phyloP scores from a whole-genome alignment of 2,329 filamentous ascomycete species.

The Colletotrichum tropicicola region DNA sequence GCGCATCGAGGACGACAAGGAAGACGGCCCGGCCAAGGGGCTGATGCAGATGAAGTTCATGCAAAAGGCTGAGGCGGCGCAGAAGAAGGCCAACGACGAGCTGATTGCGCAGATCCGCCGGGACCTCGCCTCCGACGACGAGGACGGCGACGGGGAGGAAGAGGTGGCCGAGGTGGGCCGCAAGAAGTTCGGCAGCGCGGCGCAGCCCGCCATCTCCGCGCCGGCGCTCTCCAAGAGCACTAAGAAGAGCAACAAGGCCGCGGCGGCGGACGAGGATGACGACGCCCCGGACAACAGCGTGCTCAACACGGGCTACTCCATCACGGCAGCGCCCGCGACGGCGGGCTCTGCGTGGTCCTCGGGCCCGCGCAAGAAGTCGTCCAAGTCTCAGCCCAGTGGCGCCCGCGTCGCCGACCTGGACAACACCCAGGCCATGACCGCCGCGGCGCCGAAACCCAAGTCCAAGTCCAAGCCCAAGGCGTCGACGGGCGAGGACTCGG shows the following conservation, averaged over 20 bases:
- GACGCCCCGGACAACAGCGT: constrained; percentile 34
- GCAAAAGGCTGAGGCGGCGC: constrained; percentile 83
- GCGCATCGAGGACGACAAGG: constrained; percentile 49
- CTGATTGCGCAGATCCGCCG: constrained; percentile 74
- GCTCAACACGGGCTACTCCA: constrained; percentile 34
- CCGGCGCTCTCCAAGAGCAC: constrained; percentile 35
- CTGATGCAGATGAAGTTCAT: constrained; percentile 93
- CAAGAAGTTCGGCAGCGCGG: constrained; percentile 68
- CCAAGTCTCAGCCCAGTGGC: constrained; percentile 10
- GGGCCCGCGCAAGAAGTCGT: constrained; percentile 44
- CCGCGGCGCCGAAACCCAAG: constrained; percentile 34
- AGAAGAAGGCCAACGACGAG: constrained; percentile 83
- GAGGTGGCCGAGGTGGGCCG: constrained; percentile 72
- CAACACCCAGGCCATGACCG: constrained; percentile 42
- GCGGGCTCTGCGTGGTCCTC: constrained; percentile 53
- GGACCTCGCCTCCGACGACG: constrained; percentile 73
- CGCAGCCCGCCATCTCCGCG: constrained; percentile 43
- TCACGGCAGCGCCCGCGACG: constrained; percentile 34
- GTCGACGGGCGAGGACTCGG: constrained; percentile 39
- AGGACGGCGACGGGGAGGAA: constrained; percentile 59
- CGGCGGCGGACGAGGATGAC: constrained; percentile 36
- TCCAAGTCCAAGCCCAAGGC: constrained; percentile 40
- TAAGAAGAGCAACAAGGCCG: constrained; percentile 40
- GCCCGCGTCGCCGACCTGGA: constrained; percentile 48
- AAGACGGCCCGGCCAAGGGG: constrained; percentile 67